Base-by-base conservation (phyloP, 768 basidiomycete genomes). In the Boletales sp. region DNA sequence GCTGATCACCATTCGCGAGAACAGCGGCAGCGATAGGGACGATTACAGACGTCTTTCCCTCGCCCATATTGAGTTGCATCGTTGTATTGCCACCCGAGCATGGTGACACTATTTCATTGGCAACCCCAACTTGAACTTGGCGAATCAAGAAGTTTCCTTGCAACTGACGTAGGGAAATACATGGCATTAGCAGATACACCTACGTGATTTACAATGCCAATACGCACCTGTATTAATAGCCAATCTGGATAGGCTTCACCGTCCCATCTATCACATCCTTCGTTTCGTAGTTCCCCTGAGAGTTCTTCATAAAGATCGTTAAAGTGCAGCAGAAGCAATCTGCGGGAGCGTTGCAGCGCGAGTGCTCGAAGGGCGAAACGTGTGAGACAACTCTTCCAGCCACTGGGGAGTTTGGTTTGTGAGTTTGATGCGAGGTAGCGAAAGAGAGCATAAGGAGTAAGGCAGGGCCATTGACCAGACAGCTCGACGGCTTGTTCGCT, bases 21-120 rank as follows among this genome's bases (percentile, higher is more conserved):
- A 62, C 56, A 5, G 69, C 56, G 0, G 68, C 63, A 3, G 70
- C 62, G 31, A 80, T 62, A 0, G 80, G 80, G 6, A 80, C 68
- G 17, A 81, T 21, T 21, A 21, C 21, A 4, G 21, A 21, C 21
- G 21, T 21, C 21, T 21, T 21, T 21, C 21, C 21, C 21, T 21
- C 21, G 21, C 21, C 21, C 21, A 21, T 21, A 21, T 21, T 21
- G 21, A 21, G 21, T 21, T 40, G 39, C 19, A 40, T 24, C 19
- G 21, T 11, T 1, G 18, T 40, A 5, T 40, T 40, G 11, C 10
- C 10, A 4, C 39, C 39, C 12, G 39, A 40, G 19, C 19, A 11
- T 11, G 39, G 39, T 3, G 19, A 40, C 17, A 40, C 6, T 12
- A 40, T 40, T 13, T 40, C 39, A 12, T 14, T 40, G 13, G 39